phyloP scores from a whole-genome alignment of 306 rosid genomes.

The Ormosia emarginata region DNA sequence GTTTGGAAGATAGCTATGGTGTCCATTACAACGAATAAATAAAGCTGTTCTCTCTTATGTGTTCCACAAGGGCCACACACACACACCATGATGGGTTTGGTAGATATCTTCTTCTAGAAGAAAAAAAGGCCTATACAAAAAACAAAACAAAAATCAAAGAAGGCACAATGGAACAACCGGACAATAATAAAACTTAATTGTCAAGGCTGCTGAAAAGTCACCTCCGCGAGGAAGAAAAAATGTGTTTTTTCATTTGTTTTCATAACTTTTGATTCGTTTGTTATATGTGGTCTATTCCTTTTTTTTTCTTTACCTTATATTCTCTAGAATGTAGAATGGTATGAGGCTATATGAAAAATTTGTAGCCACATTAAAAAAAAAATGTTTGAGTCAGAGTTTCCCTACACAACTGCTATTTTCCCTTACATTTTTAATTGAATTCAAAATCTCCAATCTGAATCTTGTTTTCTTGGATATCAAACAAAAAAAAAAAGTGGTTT shows the following conservation, averaged over 20 bases:
- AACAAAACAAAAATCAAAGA: background rate
- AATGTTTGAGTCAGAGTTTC: background rate
- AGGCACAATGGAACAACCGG: background rate
- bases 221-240: conserved; percentile 17
- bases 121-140: background rate
- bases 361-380: background rate
- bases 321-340: background rate
- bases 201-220: conserved; percentile 6
- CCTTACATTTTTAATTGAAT: background rate
- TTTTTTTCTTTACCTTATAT: background rate
- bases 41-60: background rate
- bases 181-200: background rate
- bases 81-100: background rate
- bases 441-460: background rate
- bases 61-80: background rate
- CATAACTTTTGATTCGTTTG: background rate
- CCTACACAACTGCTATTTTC: background rate
- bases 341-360: background rate
- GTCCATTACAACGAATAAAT: background rate
- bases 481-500: background rate
- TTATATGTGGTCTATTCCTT: background rate
- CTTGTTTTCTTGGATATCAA: background rate
- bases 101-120: conserved; percentile 15
- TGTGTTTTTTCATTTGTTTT: background rate
- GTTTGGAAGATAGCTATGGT: background rate